Base-by-base conservation (phyloP, 768 basidiomycete genomes). In the Lactifluus hygrophoroides region DNA sequence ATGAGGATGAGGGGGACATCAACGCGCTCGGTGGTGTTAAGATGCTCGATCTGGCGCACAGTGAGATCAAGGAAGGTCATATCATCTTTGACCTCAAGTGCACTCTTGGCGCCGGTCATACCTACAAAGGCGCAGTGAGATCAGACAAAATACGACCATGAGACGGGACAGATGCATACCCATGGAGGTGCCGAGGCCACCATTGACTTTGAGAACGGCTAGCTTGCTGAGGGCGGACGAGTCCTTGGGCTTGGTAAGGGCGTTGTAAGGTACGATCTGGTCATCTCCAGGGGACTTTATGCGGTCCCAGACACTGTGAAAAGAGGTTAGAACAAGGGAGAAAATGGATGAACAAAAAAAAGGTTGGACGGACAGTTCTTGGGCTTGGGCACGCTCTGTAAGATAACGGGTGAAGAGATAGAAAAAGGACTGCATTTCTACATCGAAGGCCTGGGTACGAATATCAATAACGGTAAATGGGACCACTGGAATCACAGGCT, bases 391-490 rank as follows among this genome's bases (percentile, higher is more conserved):
- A 64, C 87, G 86, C 72, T 96, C 91, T 21, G 83, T 74, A 64
- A 96, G 86, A 75, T 93, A 96, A 65, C 94, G 88, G 69, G 90
- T 94, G 80, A 95, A 94, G 67, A 97, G 88, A 66, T 86, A 84
- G 80, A 93, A 94, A 80, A 96, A 97, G 58, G 86, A 85, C 72
- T 92, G 86, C 93, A 97, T 95, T 76, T 98, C 93, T 40, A 84
- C 86, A 74, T 92, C 88, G 75, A 97, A 96, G 11, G 85, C 83
- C 90, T 92, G 67, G 14, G 14, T 32, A 6, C 23, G 44, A 28
- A 19, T 3, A 54, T 59, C 34, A 59, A 37, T 38, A 43, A 37
- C 50, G 53, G n/a, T 37, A 21, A n/a, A 34, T 52, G 32, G 19
- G 47, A 27, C 40, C 35, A n/a, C 10, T 7, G 66, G 62, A 54